A percentile compares a stretch with the other conserved stretches of the same genome.
Conservation (phyloP, 805 yeast species). For the Torulaspora microellipsoides region DNA sequence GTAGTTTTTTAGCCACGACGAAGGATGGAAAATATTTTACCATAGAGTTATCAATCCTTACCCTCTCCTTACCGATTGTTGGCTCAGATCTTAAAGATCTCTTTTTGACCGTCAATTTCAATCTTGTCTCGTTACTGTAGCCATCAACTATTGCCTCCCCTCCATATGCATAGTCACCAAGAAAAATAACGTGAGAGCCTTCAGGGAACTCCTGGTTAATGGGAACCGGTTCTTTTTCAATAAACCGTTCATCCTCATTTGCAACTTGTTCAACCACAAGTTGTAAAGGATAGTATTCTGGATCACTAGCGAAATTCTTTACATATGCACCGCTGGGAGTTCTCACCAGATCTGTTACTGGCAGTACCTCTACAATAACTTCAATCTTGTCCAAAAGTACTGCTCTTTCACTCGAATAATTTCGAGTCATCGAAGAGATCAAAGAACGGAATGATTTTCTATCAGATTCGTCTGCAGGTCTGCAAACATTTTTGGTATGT, state of each 20-base stretch:
- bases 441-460: slow-evolving; percentile 43
- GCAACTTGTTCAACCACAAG: slow-evolving; percentile 69
- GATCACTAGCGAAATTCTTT: slow-evolving; percentile 57
- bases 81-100: slow-evolving; percentile 52
- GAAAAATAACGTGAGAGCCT: slow-evolving; percentile 64
- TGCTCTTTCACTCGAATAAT: slow-evolving; percentile 55
- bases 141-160: slow-evolving; percentile 66
- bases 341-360: slow-evolving; percentile 74
- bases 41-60: slow-evolving; percentile 49
- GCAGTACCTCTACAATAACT: slow-evolving; percentile 64
- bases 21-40: slow-evolving; percentile 61
- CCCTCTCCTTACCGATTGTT: slow-evolving; percentile 56
- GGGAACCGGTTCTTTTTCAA: slow-evolving; percentile 69
- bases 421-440: slow-evolving; percentile 37
- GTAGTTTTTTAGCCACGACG: slow-evolving; percentile 55
- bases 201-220: slow-evolving; percentile 78
- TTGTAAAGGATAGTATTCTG: slow-evolving; percentile 69
- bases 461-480: slow-evolving; percentile 46
- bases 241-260: slow-evolving; percentile 69
- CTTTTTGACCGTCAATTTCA: slow-evolving; percentile 52
- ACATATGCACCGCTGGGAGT: slow-evolving; percentile 66
- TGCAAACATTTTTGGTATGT: slow-evolving; percentile 34
- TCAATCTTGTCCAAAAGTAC: slow-evolving; percentile 49
- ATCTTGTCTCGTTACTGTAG: slow-evolving; percentile 43
- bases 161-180: slow-evolving; percentile 88